Evolutionary conservation across 495 filamentous ascomycete genomes (phyloP).

Genomic region (Daldinia decipiens): DNA sequence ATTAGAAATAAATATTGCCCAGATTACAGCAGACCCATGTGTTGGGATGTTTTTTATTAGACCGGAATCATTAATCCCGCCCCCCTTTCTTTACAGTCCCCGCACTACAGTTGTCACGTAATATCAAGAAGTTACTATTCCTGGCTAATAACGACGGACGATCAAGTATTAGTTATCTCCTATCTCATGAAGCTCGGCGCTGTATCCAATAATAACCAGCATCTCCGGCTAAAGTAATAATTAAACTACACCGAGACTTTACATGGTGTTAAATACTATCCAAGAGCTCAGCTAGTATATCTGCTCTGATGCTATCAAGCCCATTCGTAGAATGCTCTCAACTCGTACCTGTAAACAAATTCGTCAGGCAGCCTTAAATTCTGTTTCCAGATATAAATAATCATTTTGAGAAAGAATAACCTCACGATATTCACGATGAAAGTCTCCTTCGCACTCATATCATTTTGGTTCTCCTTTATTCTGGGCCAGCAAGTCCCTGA

Average conservation of each 20-base stretch:
- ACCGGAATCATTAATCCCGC: conserved; percentile 22
- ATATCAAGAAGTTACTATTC: conserved; percentile 26
- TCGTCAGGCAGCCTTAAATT: neutral
- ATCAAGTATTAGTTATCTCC: conserved; percentile 33
- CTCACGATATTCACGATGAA: conserved; percentile 42
- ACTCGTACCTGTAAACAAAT: conserved; percentile 9
- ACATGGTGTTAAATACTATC: neutral
- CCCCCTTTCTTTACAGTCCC: conserved; percentile 27
- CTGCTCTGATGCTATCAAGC: conserved; percentile 34
- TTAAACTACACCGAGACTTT: conserved; percentile 29
- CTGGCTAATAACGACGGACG: conserved; percentile 28
- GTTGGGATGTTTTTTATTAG: conserved; percentile 19
- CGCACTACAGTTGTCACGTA: conserved; percentile 28
- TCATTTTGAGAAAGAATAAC: neutral
- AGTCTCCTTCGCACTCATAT: conserved; percentile 39
- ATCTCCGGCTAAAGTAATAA: conserved; percentile 39
- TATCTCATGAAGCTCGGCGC: conserved; percentile 31
- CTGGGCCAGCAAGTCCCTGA: conserved; percentile 46
- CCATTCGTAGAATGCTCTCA: conserved; percentile 10
- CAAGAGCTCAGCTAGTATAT: conserved; percentile 36
- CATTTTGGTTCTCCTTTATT: conserved; percentile 42
- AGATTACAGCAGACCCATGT: neutral
- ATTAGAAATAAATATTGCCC: conserved; percentile 1
- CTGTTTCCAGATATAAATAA: neutral
- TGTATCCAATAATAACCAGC: conserved; percentile 11